Evolutionary conservation across 2,329 filamentous ascomycete genomes (phyloP), one percentile per base, ranked within the genome.

Genomic region (Epichloe scottii): DNA sequence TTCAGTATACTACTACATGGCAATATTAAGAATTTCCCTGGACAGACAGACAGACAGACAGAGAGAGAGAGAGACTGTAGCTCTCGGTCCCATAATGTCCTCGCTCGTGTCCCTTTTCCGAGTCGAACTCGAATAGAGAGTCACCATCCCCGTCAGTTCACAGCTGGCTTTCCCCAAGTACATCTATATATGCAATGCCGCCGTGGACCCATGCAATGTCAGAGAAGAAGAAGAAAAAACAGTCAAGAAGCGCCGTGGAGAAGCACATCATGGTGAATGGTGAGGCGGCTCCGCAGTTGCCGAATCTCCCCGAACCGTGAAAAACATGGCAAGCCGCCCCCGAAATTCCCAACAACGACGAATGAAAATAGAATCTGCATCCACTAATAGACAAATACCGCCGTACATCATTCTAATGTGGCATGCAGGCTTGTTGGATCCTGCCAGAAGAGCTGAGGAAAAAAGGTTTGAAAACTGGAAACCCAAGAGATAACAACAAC

Each of bases 341-440:
- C 40, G 12, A 19, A 17, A 26, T 8, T 33, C n/a, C 21, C 5
- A 44, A 4, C 26, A 8, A 23, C 14, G 23, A 11, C 21, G 21
- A 12, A n/a, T 30, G 33, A 40, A 33, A 39, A 35, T 1, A n/a
- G 19, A 37, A 47, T 35, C 19, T 30, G n/a, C 19, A 17, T 12
- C 17, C 46, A 10, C 17, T n/a, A 5, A 19, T 30, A 12, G 21
- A 26, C 23, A 41, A 14, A 46, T 40, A 34, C 42, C 42, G 26
- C 17, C 48, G 19, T 40, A 21, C 33, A 45, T 50, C 48, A 50
- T 40, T 50, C 35, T 50, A 50, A 50, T 46, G 48, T 40, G 42
- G 34, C 38, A 47, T 37, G 39, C 50, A 21, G 44, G 39, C 15
- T 30, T 47, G 23, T 21, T 34, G n/a, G 12, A 19, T 39, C 40